phyloP scores from a whole-genome alignment of 75 land plant species.

The Selaginella moellendorffii region DNA sequence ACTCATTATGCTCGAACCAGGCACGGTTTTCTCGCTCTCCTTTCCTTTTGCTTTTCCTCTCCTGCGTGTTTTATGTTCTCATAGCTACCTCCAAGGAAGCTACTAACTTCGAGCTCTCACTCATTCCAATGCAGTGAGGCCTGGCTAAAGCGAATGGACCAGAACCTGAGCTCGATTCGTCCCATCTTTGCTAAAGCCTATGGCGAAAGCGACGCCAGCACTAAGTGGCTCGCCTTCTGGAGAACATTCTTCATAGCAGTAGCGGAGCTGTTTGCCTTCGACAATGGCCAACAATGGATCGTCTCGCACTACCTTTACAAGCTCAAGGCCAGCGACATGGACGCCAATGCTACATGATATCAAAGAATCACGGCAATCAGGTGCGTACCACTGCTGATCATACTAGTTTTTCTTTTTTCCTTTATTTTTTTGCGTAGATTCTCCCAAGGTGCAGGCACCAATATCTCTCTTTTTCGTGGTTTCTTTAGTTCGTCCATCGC shows the following conservation, averaged over 20 bases:
- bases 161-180: slow-evolving; percentile 32
- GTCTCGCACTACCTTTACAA: slow-evolving; percentile 68
- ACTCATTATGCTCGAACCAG: slow-evolving; percentile 83
- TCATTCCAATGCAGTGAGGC: slow-evolving; percentile 50
- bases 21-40: slow-evolving; percentile 19
- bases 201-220: slow-evolving; percentile 53
- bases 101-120: not conserved
- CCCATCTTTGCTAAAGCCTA: slow-evolving; percentile 76
- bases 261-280: slow-evolving; percentile 85
- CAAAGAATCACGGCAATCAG: too few species aligned
- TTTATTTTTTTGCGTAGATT: too few species aligned
- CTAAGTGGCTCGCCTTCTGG: slow-evolving; percentile 91
- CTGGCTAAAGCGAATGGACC: slow-evolving; percentile 94
- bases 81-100: not conserved
- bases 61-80: not conserved
- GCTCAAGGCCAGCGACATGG: too few species aligned
- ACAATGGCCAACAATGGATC: slow-evolving; percentile 95
- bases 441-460: too few species aligned
- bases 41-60: not conserved
- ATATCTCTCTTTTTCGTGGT: too few species aligned
- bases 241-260: slow-evolving; percentile 93
- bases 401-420: too few species aligned
- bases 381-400: too few species aligned
- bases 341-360: too few species aligned
- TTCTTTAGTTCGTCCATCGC: too few species aligned